Conservation (phyloP, 164 flowering plant species). For the Stephania yunnanensis region DNA sequence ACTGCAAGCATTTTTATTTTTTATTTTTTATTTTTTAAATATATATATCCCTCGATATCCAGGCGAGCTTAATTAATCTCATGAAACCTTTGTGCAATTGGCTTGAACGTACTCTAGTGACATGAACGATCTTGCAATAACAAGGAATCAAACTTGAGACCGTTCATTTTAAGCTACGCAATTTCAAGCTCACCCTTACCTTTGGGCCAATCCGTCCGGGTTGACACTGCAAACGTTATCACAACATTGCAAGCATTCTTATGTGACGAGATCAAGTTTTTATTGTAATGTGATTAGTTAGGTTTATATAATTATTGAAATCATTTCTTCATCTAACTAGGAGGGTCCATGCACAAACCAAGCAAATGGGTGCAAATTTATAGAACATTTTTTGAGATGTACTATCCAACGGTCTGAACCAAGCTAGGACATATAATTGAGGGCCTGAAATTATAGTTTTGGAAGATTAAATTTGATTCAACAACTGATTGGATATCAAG, state of each 20-base stretch:
- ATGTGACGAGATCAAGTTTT: not conserved
- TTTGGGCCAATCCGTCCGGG: no score
- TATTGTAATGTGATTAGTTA: not conserved
- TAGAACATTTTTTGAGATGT: not conserved
- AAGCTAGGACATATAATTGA: not conserved
- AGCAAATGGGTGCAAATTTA: no score
- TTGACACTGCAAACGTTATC: conserved; percentile 6
- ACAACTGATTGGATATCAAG: not conserved
- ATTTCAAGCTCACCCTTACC: no score
- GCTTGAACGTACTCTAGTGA: no score
- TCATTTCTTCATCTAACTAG: not conserved
- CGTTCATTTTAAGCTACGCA: no score
- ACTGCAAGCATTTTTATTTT: not conserved
- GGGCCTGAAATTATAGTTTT: not conserved
- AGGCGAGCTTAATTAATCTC: no score
- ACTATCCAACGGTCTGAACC: not conserved
- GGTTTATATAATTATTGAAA: no score
- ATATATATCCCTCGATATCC: no score
- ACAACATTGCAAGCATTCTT: conserved; percentile 5
- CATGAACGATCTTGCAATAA: no score
- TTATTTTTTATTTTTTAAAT: no score
- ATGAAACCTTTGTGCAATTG: no score
- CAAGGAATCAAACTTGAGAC: no score
- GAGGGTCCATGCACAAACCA: not conserved
- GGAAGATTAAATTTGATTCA: not conserved